Evolutionary conservation across 495 filamentous ascomycete species (phyloP), one percentile per base, ranked within the genome.

Genomic region (Xylaria grammica): DNA sequence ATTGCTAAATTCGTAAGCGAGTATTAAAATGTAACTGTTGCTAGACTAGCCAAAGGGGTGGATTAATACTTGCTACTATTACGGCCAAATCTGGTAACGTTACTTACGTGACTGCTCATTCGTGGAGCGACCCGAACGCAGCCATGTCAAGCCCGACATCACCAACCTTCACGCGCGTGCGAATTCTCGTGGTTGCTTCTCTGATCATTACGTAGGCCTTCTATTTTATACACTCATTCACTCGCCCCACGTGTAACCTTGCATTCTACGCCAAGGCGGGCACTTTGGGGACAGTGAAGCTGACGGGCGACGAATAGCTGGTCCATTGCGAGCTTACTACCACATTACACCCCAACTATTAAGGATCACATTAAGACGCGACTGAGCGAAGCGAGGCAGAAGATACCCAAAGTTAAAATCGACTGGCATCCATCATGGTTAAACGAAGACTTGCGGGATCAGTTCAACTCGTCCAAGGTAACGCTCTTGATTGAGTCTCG

Each of bases 401-500:
- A 74, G 57, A 63, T 81, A 9, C 76, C 80, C 2, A 68, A 71
- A 26, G 67, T 81, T 51, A 79, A 79, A 61, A 67, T 81, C 17
- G 75, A 80, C 67, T 81, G 74, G 75, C 67, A 74, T 57, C 29
- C 61, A 20, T 44, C 15, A 40, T 24, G 53, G 51, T 60, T 60
- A 10, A 49, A 57, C 9, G 53, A 69, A 46, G 74, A 80, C 62
- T 73, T 75, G 29, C 72, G 72, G 46, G 62, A 54, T 29, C 62
- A 22, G 24, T 83, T 76, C 71, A 83, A 82, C 63, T 58, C 72
- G 45, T 78, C 78, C 17, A 84, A 83, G 65, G 66, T 84, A 17
- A 81, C 81, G 44, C 72, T 84, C 50, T 34, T 84, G n/a, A 84
- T 84, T 57, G 81, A 84, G 66, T 71, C 72, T 20, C 78, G 82